These are phyloP conservation scores for Tolypocladium sp. DNA, from an alignment of 2,329 filamentous ascomycete species.

Conservation along the genomic window DNA sequence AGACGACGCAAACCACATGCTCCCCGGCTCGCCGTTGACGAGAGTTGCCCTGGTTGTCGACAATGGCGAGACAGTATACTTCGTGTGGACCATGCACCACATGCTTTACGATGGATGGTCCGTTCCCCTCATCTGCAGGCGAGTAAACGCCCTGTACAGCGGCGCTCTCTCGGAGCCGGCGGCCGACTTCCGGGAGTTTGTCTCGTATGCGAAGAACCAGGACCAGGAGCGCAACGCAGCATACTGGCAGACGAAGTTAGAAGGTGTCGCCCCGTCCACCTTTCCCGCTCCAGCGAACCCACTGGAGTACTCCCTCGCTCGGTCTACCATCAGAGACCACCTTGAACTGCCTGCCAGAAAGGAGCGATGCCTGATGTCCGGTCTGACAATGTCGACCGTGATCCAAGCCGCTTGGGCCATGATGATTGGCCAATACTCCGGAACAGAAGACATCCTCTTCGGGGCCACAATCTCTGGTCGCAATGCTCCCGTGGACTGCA, in stretches of 20 bases:
- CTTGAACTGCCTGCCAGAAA: not conserved
- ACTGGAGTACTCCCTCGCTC: not conserved
- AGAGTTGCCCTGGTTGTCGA: slow-evolving; percentile 1
- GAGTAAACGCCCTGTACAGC: slow-evolving; percentile 1
- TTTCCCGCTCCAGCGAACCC: not conserved
- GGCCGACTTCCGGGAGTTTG: slow-evolving; percentile 2
- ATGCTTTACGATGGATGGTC: slow-evolving; percentile 13
- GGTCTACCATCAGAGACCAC: not conserved
- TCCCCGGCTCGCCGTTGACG: not conserved
- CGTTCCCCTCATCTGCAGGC: not conserved
- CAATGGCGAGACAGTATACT: not conserved
- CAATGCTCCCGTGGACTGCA: slow-evolving; percentile 11
- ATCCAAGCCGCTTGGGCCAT: slow-evolving; percentile 14
- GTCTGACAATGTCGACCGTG: slow-evolving; percentile 8
- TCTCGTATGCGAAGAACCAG: not conserved
- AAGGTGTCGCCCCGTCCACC: not conserved
- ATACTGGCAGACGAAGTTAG: not conserved
- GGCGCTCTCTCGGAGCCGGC: not conserved
- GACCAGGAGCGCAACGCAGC: not conserved
- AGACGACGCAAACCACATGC: not conserved
- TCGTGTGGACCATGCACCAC: slow-evolving; percentile 14
- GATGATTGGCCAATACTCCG: slow-evolving; percentile 8
- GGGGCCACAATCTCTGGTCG: slow-evolving; percentile 17
- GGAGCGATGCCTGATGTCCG: not conserved
- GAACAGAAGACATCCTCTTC: slow-evolving; percentile 11